These are phyloP conservation scores for Solanum raphanifolium DNA, from an alignment of 257 asterid species.

Conservation along the genomic window DNA sequence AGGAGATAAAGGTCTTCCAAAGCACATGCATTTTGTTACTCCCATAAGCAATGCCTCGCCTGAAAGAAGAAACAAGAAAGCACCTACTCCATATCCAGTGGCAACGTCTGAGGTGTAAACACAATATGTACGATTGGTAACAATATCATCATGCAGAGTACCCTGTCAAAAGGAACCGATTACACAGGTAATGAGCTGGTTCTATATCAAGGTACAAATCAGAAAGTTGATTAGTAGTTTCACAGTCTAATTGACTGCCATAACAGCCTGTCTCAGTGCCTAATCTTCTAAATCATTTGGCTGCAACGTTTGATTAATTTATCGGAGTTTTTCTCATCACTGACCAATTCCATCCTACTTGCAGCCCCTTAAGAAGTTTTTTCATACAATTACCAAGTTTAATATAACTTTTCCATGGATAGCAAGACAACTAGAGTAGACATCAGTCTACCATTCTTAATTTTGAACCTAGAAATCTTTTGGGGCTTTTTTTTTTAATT, in stretches of 20 bases:
- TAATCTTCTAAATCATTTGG: background rate
- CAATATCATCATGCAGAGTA: constrained; percentile 27
- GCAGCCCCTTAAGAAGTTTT: background rate
- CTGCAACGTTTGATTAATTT: background rate
- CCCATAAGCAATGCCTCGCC: constrained; percentile 88
- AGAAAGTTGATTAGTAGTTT: background rate
- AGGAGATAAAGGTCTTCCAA: constrained; percentile 74
- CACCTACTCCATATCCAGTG: constrained; percentile 91
- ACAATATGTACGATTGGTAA: constrained; percentile 70
- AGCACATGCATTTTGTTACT: constrained; percentile 89
- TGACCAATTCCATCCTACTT: background rate
- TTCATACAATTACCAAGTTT: background rate
- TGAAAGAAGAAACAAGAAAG: constrained; percentile 82
- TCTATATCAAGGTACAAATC: background rate
- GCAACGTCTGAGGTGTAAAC: constrained; percentile 82
- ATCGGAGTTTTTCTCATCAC: background rate
- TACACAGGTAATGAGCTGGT: background rate
- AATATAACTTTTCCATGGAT: background rate
- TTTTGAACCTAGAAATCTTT: too few species aligned
- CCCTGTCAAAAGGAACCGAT: constrained; percentile 40
- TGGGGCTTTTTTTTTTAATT: background rate
- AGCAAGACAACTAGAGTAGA: background rate
- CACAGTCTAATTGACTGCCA: background rate
- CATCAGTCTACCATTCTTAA: too few species aligned
- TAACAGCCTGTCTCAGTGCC: background rate